Evolutionary conservation across 73 alveolate genomes (phyloP).

Genomic region (Paramecium sexaurelia): DNA sequence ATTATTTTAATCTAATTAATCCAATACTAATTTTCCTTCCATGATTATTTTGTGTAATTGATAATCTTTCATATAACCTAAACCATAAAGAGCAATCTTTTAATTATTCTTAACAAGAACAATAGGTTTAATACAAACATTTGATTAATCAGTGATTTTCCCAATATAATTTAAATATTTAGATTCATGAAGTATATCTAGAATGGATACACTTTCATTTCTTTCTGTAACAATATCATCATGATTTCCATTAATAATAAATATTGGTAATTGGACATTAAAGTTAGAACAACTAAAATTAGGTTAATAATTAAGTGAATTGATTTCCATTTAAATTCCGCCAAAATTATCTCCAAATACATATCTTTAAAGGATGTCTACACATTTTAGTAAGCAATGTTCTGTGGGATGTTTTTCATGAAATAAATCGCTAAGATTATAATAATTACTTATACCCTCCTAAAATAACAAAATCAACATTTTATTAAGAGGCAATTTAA

Average conservation of each 20-base stretch:
- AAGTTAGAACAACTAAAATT: conserved; percentile 84
- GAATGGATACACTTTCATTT: conserved; percentile 80
- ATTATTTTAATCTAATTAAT: conserved; percentile 86
- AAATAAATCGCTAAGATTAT: conserved; percentile 80
- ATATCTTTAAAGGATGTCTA: conserved; percentile 83
- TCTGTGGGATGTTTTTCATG: conserved; percentile 95
- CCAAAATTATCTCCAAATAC: conserved; percentile 87
- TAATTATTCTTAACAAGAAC: conserved; percentile 88
- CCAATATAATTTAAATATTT: conserved; percentile 94
- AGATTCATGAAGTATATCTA: conserved; percentile 83
- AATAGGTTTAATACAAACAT: conserved; percentile 88
- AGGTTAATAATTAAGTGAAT: conserved; percentile 78
- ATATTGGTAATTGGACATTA: conserved; percentile 90
- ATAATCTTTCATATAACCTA: conserved; percentile 97
- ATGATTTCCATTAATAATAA: conserved; percentile 97
- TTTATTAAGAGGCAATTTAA: conserved; percentile 66
- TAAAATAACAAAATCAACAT: conserved; percentile 83
- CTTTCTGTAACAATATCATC: conserved; percentile 94
- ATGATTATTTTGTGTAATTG: conserved; percentile 85
- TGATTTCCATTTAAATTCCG: conserved; percentile 69
- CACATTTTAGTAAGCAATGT: conserved; percentile 77
- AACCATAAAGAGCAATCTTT: conserved; percentile 94
- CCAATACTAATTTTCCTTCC: conserved; percentile 83
- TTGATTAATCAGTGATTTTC: conserved; percentile 81
- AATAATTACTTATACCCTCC: conserved; percentile 80